Evolutionary conservation across 2,329 filamentous ascomycete species (phyloP).

Genomic region (Lojkania enalia): DNA sequence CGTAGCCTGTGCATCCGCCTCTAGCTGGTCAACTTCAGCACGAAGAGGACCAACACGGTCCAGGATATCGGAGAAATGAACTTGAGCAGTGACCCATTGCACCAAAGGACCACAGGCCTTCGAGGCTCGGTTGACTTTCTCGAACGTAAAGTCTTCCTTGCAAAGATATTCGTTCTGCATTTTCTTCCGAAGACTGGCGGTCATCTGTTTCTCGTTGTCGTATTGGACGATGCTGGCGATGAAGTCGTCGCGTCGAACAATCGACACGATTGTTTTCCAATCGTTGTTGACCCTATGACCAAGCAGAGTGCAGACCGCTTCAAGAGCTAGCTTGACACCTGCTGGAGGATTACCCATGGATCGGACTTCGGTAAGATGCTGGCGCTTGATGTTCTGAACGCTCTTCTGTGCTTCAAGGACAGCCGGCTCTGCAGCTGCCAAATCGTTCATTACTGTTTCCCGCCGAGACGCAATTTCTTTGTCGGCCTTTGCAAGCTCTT

Average conservation of each 20-base stretch:
- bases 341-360: constrained; percentile 93
- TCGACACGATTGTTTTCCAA: constrained; percentile 90
- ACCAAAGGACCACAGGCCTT: constrained; percentile 96
- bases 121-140: constrained; percentile 92
- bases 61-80: constrained; percentile 96
- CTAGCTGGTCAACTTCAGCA: constrained; percentile 83
- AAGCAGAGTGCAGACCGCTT: constrained; percentile 93
- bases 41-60: constrained; percentile 91
- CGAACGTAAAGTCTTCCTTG: constrained; percentile 93
- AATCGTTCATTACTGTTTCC: constrained; percentile 82
- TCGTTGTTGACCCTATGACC: constrained; percentile 84
- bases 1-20: constrained; percentile 86
- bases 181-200: constrained; percentile 74
- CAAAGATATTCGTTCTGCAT: constrained; percentile 93
- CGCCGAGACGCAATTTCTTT: constrained; percentile 80
- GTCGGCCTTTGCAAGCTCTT: constrained; percentile 84
- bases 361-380: constrained; percentile 94
- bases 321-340: constrained; percentile 87
- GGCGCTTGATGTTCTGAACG: constrained; percentile 97
- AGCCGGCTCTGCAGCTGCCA: constrained; percentile 89
- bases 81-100: constrained; percentile 95
- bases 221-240: constrained; percentile 98
- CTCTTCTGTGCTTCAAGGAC: constrained; percentile 92
- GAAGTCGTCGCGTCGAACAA: constrained; percentile 92
- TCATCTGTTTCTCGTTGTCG: constrained; percentile 96